phyloP scores from a whole-genome alignment of 2,329 filamentous ascomycete species.

The Parastagonospora avenae region DNA sequence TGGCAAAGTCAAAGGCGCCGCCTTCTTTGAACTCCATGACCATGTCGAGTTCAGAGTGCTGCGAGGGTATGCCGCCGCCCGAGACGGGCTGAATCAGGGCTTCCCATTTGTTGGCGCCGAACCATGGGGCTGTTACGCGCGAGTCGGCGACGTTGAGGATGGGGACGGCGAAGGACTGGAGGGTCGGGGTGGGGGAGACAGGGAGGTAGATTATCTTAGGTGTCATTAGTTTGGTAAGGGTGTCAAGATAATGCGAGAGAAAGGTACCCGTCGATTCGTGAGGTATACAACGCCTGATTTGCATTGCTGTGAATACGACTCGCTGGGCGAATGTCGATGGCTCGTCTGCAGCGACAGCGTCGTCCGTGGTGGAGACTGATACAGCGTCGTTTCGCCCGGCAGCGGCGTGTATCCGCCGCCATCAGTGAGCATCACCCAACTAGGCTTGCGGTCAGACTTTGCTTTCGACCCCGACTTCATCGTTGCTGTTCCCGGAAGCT shows the following conservation, averaged over 20 bases:
- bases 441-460: slow-evolving; percentile 50
- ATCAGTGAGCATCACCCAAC: slow-evolving; percentile 92
- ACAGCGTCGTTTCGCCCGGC: slow-evolving; percentile 80
- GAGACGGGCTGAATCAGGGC: slow-evolving; percentile 79
- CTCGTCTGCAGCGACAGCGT: slow-evolving; percentile 75
- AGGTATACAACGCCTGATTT: slow-evolving; percentile 78
- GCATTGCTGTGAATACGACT: slow-evolving; percentile 72
- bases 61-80: slow-evolving; percentile 79
- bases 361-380: slow-evolving; percentile 79
- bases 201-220: slow-evolving; percentile 87
- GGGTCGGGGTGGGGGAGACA: slow-evolving; percentile 65
- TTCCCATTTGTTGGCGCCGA: slow-evolving; percentile 90
- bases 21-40: slow-evolving; percentile 93
- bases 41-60: slow-evolving; percentile 75
- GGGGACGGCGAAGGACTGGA: slow-evolving; percentile 88
- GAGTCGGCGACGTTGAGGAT: slow-evolving; percentile 87
- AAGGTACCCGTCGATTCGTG: slow-evolving; percentile 79
- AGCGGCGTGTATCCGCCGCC: slow-evolving; percentile 77
- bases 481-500: not conserved
- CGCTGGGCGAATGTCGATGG: slow-evolving; percentile 66
- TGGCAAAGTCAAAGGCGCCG: slow-evolving; percentile 90
- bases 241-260: not conserved
- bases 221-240: slow-evolving; percentile 5
- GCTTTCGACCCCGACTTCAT: slow-evolving; percentile 20
- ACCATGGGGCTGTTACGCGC: slow-evolving; percentile 85